These are phyloP conservation scores for Apiospora aurea DNA, from an alignment of 2,329 filamentous ascomycete genomes.

Conservation along the genomic window DNA sequence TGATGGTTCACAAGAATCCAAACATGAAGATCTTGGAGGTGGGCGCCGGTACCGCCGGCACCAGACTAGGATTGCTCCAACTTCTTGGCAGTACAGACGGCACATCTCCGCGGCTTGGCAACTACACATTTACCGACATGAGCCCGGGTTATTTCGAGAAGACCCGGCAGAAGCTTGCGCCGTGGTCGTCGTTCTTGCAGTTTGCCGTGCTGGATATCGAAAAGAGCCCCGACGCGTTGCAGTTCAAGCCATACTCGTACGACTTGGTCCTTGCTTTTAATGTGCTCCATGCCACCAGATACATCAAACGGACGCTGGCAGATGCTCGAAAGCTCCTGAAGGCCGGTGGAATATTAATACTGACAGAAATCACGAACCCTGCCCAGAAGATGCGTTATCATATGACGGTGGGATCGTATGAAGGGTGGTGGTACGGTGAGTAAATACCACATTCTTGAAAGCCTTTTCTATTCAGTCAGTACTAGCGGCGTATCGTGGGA, in stretches of 20 bases:
- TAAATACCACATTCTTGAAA: not conserved
- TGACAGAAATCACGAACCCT: not conserved
- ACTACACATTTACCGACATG: not conserved
- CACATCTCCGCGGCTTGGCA: not conserved
- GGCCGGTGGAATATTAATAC: not conserved
- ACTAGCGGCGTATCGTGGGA: not conserved
- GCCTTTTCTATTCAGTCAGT: not conserved
- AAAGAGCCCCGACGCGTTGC: not conserved
- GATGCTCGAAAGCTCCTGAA: not conserved
- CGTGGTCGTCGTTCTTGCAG: not conserved
- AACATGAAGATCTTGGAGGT: constrained; percentile 22
- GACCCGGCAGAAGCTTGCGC: not conserved
- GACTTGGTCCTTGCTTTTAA: not conserved
- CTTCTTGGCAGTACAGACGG: not conserved
- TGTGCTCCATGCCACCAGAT: not conserved
- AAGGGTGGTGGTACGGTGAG: not conserved
- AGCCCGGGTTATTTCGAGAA: not conserved
- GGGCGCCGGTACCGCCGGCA: constrained; percentile 23
- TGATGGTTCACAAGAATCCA: constrained; percentile 25
- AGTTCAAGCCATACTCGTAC: not conserved
- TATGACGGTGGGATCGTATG: not conserved
- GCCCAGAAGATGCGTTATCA: not conserved
- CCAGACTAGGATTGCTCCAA: not conserved
- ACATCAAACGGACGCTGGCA: not conserved
- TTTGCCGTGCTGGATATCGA: not conserved